Base-by-base conservation (phyloP, 2,329 filamentous ascomycete species). In the Juglanconis sp. region DNA sequence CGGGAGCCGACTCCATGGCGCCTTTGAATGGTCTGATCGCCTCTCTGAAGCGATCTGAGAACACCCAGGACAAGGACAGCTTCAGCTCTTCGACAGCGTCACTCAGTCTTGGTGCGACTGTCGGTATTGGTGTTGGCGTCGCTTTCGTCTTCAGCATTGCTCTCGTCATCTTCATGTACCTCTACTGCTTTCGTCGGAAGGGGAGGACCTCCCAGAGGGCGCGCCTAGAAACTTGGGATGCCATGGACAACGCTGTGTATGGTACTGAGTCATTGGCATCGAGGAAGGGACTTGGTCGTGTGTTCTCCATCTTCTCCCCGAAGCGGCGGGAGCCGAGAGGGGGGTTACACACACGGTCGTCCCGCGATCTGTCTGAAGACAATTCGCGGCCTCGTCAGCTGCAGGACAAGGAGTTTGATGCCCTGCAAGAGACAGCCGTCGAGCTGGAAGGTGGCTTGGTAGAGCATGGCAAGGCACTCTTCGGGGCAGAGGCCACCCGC, bases 401-500 rank as follows among this genome's bases (percentile, higher is more conserved):
- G 13, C 55, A 38, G 6, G 47, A 44, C 31, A 57, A 4, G 64
- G 50, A 11, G 52, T 60, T 13, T 3, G 83, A 81, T 60, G 82
- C 85, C 65, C 68, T 85, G 67, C 77, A 77, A 0, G 64, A 72
- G 0, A 71, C 73, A 2, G 81, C 81, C 0, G 77, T 75, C 5
- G 83, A 85, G 66, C 72, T 85, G 47, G 79, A 83, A 48, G 77
- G 74, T 24, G 71, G 71, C 15, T 65, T 57, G 73, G 70, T 10
- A 68, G 69, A 51, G 7, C 67, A 69, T 11, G 76, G 76, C 1
- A 76, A 59, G 9, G 63, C 75, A 0, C 75, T 79, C 44, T 64
- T 79, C 5, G 75, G 75, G 1, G 76, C 73, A 0, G 73, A 77
- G 31, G 74, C 75, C 36, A 72, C 73, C 0, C 71, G 75, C 3